A percentile compares a stretch with the other conserved stretches of the same genome.
Evolutionary conservation across 306 rosid species (phyloP).

Genomic region (Lupinus albus): DNA sequence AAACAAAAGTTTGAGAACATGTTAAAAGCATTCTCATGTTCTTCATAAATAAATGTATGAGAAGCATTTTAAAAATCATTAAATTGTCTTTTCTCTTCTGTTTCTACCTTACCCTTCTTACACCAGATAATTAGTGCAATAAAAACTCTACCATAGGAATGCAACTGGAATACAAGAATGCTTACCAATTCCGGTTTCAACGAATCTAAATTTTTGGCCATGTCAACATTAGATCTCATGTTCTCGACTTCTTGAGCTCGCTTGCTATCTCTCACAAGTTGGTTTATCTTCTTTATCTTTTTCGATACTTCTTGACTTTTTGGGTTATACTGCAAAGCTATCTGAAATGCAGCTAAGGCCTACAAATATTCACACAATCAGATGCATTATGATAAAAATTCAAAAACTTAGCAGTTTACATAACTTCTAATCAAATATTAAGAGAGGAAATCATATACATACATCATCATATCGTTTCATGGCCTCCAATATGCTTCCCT

Average conservation of each 20-base stretch:
- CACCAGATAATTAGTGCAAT: slow-evolving; percentile 16
- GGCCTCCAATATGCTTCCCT: slow-evolving; percentile 94
- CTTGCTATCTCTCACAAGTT: slow-evolving; percentile 66
- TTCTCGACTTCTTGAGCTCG: slow-evolving; percentile 84
- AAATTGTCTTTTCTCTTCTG: slow-evolving; percentile 7
- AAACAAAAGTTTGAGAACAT: too few species aligned
- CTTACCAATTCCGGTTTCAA: slow-evolving; percentile 88
- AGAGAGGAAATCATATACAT: slow-evolving; percentile 34
- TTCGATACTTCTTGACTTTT: slow-evolving; percentile 87
- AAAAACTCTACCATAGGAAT: slow-evolving; percentile 16
- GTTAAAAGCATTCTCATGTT: too few species aligned
- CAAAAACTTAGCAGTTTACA: slow-evolving; percentile 21
- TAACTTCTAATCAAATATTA: slow-evolving; percentile 21
- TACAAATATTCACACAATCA: slow-evolving; percentile 44
- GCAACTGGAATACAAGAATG: slow-evolving; percentile 20
- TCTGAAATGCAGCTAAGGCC: slow-evolving; percentile 86
- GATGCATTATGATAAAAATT: slow-evolving; percentile 39
- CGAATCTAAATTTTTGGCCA: slow-evolving; percentile 73
- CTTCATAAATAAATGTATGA: too few species aligned
- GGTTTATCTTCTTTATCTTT: slow-evolving; percentile 81
- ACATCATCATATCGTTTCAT: slow-evolving; percentile 92
- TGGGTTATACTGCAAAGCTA: slow-evolving; percentile 74
- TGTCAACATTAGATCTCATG: slow-evolving; percentile 81
- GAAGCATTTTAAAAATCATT: too few species aligned
- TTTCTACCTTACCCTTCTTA: slow-evolving; percentile 9